phyloP scores from a whole-genome alignment of 148 eudicot genomes.

The Pharnaceum exiguum region DNA sequence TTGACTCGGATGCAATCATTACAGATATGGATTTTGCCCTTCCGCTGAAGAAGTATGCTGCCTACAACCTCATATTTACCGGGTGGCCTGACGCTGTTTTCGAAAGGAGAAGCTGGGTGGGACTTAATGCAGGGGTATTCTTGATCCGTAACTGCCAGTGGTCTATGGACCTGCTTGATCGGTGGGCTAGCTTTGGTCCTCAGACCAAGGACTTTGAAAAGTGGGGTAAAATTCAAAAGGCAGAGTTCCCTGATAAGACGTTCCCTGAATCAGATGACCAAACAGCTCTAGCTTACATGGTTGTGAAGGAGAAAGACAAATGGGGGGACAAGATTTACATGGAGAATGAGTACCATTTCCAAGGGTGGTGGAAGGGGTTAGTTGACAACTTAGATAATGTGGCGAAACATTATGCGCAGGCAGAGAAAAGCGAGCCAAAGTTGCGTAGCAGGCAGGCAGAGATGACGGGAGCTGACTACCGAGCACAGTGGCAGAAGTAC shows the following conservation, averaged over 20 bases:
- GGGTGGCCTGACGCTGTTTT: slow-evolving; percentile 26
- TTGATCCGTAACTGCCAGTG: slow-evolving; percentile 64
- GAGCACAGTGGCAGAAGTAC: slow-evolving; percentile 30
- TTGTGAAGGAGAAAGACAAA: slow-evolving; percentile 40
- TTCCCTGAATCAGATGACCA: slow-evolving; percentile 63
- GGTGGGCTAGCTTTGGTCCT: slow-evolving; percentile 66
- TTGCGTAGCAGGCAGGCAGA: slow-evolving; percentile 51
- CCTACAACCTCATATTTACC: too few species aligned
- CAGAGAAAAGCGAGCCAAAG: slow-evolving; percentile 26
- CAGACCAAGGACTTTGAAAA: slow-evolving; percentile 36
- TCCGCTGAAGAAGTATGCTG: too few species aligned
- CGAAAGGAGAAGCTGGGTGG: slow-evolving; percentile 48
- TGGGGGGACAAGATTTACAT: slow-evolving; percentile 53
- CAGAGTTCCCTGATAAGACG: slow-evolving; percentile 38
- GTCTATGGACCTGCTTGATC: slow-evolving; percentile 59
- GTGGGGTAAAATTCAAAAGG: slow-evolving; percentile 47
- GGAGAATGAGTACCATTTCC: slow-evolving; percentile 47
- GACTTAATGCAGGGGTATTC: slow-evolving; percentile 65
- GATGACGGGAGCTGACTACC: slow-evolving; percentile 35
- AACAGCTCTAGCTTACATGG: slow-evolving; percentile 44
- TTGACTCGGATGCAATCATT: too few species aligned
- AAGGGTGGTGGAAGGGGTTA: slow-evolving; percentile 61
- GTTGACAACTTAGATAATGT: slow-evolving; percentile 35
- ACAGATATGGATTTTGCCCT: too few species aligned
- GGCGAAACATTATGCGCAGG: slow-evolving; percentile 23